A percentile compares a stretch with the other conserved stretches of the same genome.
phyloP scores from a whole-genome alignment of 495 filamentous ascomycete genomes.

The Oleoguttula mirabilis region DNA sequence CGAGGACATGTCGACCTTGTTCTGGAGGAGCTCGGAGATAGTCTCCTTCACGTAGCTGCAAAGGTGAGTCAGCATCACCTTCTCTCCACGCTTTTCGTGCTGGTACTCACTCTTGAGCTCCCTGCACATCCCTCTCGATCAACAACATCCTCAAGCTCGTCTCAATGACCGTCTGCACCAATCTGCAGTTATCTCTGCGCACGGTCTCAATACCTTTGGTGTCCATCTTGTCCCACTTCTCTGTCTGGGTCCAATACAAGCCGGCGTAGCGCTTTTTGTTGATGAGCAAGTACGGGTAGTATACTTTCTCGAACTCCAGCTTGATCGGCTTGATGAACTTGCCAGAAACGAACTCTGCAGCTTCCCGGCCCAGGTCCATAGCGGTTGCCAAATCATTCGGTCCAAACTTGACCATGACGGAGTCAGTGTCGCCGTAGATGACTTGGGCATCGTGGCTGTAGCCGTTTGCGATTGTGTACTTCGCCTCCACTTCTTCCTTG shows the following conservation, averaged over 20 bases:
- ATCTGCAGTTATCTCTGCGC: slow-evolving; percentile 83
- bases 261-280: slow-evolving; percentile 99
- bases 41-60: slow-evolving; percentile 87
- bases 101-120: slow-evolving; percentile 76
- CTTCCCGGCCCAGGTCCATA: slow-evolving; percentile 92
- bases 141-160: slow-evolving; percentile 91
- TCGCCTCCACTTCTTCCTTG: slow-evolving; percentile 78
- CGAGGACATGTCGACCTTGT: slow-evolving; percentile 98
- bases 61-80: slow-evolving; percentile 5
- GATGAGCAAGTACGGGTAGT: slow-evolving; percentile 95
- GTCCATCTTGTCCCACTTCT: slow-evolving; percentile 99
- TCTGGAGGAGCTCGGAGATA: slow-evolving; percentile 90
- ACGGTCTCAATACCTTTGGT: slow-evolving; percentile 99
- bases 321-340: slow-evolving; percentile 97
- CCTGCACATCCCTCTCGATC: slow-evolving; percentile 78
- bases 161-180: slow-evolving; percentile 96
- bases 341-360: slow-evolving; percentile 69
- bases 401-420: slow-evolving; percentile 99
- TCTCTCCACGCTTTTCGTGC: neutral
- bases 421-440: slow-evolving; percentile 98
- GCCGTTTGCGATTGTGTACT: slow-evolving; percentile 85
- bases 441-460: slow-evolving; percentile 89
- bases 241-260: slow-evolving; percentile 86
- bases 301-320: slow-evolving; percentile 98
- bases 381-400: slow-evolving; percentile 67